A percentile compares a stretch with the other conserved stretches of the same genome.
Evolutionary conservation across 495 filamentous ascomycete species (phyloP).

Genomic region (Jackrogersella minutella): DNA sequence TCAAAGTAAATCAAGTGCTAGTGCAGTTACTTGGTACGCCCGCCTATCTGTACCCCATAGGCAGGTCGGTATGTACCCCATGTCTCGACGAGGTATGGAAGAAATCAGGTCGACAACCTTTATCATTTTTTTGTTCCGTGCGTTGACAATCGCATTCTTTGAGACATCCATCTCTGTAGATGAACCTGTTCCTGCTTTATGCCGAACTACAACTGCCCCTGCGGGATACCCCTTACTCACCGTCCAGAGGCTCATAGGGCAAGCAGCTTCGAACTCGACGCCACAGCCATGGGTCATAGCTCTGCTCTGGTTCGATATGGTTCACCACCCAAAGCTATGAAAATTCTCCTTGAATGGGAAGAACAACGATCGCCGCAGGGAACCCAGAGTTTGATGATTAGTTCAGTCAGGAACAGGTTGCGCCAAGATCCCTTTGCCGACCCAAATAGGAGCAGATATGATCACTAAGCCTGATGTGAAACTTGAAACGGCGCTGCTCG

Average conservation of each 20-base stretch:
- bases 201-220: constrained; percentile 19
- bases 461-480: constrained; percentile 10
- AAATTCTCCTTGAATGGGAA: not conserved
- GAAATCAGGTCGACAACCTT: constrained; percentile 2
- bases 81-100: not conserved
- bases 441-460: constrained; percentile 6
- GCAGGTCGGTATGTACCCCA: constrained; percentile 7
- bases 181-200: constrained; percentile 30
- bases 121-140: constrained; percentile 9
- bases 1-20: not conserved
- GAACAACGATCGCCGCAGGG: constrained; percentile 23
- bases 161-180: constrained; percentile 31
- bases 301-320: not conserved
- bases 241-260: constrained; percentile 25
- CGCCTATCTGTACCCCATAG: not conserved
- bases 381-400: constrained; percentile 16
- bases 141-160: constrained; percentile 27
- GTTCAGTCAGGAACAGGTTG: constrained; percentile 28
- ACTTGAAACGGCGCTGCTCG: not conserved
- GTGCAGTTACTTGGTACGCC: not conserved
- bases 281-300: constrained; percentile 6
- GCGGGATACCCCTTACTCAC: constrained; percentile 21
- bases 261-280: not conserved
- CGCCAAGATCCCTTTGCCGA: constrained; percentile 32
- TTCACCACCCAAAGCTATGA: not conserved